A percentile compares a stretch with the other conserved stretches of the same genome.
These are phyloP conservation scores for Cercospora brassicicola DNA, from an alignment of 2,329 filamentous ascomycete species.

Conservation along the genomic window DNA sequence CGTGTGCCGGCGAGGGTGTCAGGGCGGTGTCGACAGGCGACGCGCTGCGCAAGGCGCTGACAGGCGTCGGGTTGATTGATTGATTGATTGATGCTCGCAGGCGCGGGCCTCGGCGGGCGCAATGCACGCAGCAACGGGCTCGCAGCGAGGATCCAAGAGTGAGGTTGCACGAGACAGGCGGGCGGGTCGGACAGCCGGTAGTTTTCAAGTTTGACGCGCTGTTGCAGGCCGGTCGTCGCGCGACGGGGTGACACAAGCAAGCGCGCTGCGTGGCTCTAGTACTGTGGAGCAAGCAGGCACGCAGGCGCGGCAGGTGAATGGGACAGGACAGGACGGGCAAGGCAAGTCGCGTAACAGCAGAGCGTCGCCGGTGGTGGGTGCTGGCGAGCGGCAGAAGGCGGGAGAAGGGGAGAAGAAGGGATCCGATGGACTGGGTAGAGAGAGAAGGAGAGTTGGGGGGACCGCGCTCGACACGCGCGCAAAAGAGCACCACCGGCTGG, in stretches of 20 bases:
- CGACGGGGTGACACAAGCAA: conserved; percentile 11
- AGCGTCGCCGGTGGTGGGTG: background rate
- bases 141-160: conserved; percentile 3
- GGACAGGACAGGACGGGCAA: background rate
- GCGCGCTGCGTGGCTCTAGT: background rate
- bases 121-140: background rate
- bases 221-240: conserved; percentile 14
- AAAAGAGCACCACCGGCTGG: conserved; percentile 5
- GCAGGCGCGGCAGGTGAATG: background rate
- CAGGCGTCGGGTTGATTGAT: background rate
- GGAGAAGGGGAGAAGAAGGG: conserved; percentile 8
- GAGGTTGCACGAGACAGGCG: conserved; percentile 23
- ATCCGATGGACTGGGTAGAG: conserved; percentile 12
- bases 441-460: background rate
- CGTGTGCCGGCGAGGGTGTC: background rate
- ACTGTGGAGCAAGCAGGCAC: conserved; percentile 6
- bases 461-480: background rate
- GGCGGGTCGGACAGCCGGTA: conserved; percentile 17
- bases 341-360: background rate
- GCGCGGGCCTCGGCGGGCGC: background rate
- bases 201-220: conserved; percentile 5
- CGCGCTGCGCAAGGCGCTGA: background rate
- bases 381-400: conserved; percentile 2
- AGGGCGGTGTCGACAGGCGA: background rate
- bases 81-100: background rate